Base-by-base conservation (phyloP, 495 filamentous ascomycete species). In the Aspergillus incahuasiensis region DNA sequence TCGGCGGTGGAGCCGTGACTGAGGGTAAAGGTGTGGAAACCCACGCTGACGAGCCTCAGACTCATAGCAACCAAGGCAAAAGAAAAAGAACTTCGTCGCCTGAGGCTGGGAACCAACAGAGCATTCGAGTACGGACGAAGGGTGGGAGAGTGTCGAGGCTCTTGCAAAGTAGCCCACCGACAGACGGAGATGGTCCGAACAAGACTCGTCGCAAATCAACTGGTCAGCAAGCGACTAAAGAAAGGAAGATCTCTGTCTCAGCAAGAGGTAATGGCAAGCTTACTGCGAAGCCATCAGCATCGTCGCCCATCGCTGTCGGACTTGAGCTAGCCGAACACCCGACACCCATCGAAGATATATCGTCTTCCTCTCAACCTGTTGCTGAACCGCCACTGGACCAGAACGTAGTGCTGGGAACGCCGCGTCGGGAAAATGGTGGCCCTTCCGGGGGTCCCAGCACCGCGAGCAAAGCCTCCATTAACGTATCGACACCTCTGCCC, bases 41-140 rank as follows among this genome's bases (percentile, higher is more conserved):
- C 1, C 15, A 28, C 13, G 24, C 24, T 3, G 11, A 30, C 18
- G 34, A 38, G 18, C 13, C 34, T 18, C 21, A 48, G 30, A 44
- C 20, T 9, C 38, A 44, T 41, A 19, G 35, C 41, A 55, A 35
- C 16, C 24, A n/a, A 25, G 22, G 38, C 12, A 63, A 63, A 35
- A 53, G 61, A 11, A 58, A 53, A 35, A 58, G 62, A 35, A 45
- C 19, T 3, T 8, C 22, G 15, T 59, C 56, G 8, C 24, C 60
- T 38, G 40, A 47, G 20, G n/a, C 40, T 35, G 35, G 16, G 5
- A 20, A 55, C 3, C 30, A 47, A 18, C 24, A 20, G 5, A 15
- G 6, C 9, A 16, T 15, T 22, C 47, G 13, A 1, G 32, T 25
- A 2, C 48, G 34, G 16, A 40, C 25, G 24, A 7, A 34, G 15